Base-by-base conservation (phyloP, 83 land plant genomes). In the Picea mariana region DNA sequence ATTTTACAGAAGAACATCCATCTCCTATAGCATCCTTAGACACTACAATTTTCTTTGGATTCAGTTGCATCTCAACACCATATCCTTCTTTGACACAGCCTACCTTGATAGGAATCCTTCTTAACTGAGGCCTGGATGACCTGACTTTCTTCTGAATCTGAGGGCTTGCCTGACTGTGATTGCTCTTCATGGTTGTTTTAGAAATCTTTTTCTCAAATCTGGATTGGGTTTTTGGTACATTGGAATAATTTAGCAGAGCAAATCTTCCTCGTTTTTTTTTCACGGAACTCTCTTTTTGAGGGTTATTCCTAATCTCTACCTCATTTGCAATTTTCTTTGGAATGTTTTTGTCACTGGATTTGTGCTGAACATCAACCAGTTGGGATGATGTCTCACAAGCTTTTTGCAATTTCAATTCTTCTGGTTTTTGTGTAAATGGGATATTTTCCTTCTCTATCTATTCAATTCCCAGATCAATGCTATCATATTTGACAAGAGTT, bases 321-420 rank as follows among this genome's bases (percentile, higher is more conserved):
- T 5, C 16, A 69, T 69, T 69, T 34, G 44, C 75, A 69, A 69
- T 42, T 38, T 15, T 69, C 42, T 7, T 34, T 16, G 75, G 75
- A 38, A n/a, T 38, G 7, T 4, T 13, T 38, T 17, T 38, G 34
- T 69, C 17, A 13, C 17, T 42, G 18, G 9, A 34, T 40, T 2
- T 1, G 16, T 12, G 44, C 8, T 69, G 27, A 69, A 34, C 9
- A 49, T 9, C 49, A 69, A 24, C 75, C 38, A 42, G 20, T 17
- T 34, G 75, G 75, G 75, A 69, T 69, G 17, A 47, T 69, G 31
- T 42, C 75, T 69, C 47, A 69, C 21, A 17, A 69, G 47, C 42
- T 17, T 69, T 69, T 38, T 38, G 75, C 20, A 69, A 69, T 69
- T 69, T 69, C 75, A 69, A 34, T 31, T 69, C 75, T 69, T 21